Percentiles rank a stretch among this genome's conserved stretches.
Conservation (phyloP, 441 rosid genomes). For the Gossypium gossypioides region DNA sequence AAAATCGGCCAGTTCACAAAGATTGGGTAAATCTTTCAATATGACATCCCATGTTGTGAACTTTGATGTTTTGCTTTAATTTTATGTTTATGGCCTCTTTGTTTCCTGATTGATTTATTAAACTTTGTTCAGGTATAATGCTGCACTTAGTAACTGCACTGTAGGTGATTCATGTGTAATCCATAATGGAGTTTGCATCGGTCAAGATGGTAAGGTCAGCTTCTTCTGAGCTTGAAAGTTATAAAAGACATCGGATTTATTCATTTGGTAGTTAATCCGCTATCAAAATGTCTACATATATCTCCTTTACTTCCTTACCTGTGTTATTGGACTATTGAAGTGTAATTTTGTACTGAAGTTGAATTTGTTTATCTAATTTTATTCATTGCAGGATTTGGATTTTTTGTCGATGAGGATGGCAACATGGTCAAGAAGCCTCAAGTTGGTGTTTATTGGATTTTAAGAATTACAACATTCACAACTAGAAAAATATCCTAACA, state of each 20-base stretch:
- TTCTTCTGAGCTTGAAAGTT: constrained; percentile 10
- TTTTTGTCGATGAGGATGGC: constrained; percentile 54
- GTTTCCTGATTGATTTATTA: background rate
- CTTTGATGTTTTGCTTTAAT: background rate
- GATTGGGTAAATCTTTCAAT: constrained; percentile 32
- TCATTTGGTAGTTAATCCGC: background rate
- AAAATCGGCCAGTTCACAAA: constrained; percentile 37
- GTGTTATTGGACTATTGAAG: background rate
- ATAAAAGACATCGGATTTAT: background rate
- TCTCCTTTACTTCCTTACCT: background rate
- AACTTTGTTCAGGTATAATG: constrained; percentile 36
- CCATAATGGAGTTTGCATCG: constrained; percentile 66
- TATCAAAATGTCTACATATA: background rate
- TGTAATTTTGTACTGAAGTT: background rate
- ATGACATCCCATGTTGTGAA: background rate
- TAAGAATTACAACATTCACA: background rate
- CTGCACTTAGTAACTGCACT: constrained; percentile 45
- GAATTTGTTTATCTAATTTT: background rate
- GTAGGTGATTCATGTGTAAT: constrained; percentile 52
- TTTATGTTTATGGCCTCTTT: background rate
- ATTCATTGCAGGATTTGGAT: constrained; percentile 54
- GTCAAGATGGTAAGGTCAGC: constrained; percentile 52
- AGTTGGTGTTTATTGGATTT: constrained; percentile 25
- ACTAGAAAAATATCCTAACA: background rate
- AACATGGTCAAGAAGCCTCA: constrained; percentile 67